Evolutionary conservation across 2,329 filamentous ascomycete species (phyloP).

Genomic region (Coniella vitis): DNA sequence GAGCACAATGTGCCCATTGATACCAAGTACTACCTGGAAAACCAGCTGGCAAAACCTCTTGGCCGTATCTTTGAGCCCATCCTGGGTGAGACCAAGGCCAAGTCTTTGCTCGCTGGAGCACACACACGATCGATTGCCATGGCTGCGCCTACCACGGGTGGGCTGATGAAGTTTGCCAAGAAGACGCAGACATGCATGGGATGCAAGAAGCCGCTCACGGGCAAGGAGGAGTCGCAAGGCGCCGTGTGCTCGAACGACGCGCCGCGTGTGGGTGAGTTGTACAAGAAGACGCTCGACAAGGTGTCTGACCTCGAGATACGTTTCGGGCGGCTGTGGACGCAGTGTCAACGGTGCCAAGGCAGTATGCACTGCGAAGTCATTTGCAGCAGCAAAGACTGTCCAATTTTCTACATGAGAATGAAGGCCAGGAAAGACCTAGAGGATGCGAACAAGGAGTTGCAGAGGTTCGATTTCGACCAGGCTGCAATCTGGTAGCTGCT

Average conservation of each 20-base stretch:
- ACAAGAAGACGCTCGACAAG: conserved; percentile 82
- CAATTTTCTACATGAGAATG: conserved; percentile 99
- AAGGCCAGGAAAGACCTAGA: conserved; percentile 99
- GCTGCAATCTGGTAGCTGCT: conserved; percentile 51
- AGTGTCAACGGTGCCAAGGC: conserved; percentile 95
- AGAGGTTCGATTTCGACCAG: conserved; percentile 80
- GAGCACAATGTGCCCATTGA: conserved; percentile 98
- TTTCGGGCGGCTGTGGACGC: conserved; percentile 92
- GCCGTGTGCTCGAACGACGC: conserved; percentile 85
- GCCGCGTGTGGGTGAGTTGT: conserved; percentile 82
- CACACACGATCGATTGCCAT: conserved; percentile 94
- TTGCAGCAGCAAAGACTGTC: conserved; percentile 91
- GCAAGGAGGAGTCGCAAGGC: conserved; percentile 70
- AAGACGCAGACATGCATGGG: conserved; percentile 98
- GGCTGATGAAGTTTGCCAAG: conserved; percentile 97
- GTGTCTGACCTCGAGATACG: conserved; percentile 88
- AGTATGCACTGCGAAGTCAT: conserved; percentile 99
- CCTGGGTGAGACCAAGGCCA: conserved; percentile 84
- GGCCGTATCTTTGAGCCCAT: conserved; percentile 97
- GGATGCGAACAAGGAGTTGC: conserved; percentile 84
- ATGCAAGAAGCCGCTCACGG: conserved; percentile 90
- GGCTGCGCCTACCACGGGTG: conserved; percentile 82
- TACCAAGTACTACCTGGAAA: conserved; percentile 97
- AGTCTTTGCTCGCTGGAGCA: conserved; percentile 78
- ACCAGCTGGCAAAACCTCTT: conserved; percentile 92